These are phyloP conservation scores for Lavandula angustifolia DNA, from an alignment of 257 asterid species.

Conservation along the genomic window DNA sequence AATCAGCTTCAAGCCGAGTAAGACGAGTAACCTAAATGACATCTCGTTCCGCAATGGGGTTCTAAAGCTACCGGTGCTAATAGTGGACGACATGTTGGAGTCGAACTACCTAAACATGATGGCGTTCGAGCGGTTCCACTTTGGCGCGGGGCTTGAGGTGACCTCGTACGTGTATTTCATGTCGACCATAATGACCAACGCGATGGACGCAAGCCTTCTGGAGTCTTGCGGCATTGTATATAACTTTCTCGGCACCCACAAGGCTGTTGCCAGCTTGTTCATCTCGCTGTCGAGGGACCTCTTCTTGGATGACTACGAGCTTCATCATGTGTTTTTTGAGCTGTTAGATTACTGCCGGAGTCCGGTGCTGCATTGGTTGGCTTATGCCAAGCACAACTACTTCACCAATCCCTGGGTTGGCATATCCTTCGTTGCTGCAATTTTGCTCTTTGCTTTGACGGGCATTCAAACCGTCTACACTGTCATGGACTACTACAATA, in stretches of 20 bases:
- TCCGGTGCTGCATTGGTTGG: constrained; percentile 34
- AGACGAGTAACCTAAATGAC: constrained; percentile 32
- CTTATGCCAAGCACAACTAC: constrained; percentile 38
- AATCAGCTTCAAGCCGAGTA: constrained; percentile 30
- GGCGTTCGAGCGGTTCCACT: constrained; percentile 45
- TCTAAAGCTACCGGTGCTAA: constrained; percentile 33
- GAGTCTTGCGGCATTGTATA: constrained; percentile 34
- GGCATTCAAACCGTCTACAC: constrained; percentile 36
- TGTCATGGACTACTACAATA: background rate
- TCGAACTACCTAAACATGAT: constrained; percentile 35
- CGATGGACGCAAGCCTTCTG: constrained; percentile 43
- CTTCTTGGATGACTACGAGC: constrained; percentile 9
- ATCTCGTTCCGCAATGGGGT: constrained; percentile 31
- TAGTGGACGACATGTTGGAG: constrained; percentile 17
- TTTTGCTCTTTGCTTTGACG: constrained; percentile 48
- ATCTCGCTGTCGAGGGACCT: constrained; percentile 40
- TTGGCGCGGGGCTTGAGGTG: constrained; percentile 44
- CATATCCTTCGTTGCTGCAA: constrained; percentile 46
- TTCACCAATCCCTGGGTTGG: constrained; percentile 46
- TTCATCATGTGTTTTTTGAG: background rate
- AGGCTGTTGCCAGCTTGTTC: constrained; percentile 43
- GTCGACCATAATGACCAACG: constrained; percentile 38
- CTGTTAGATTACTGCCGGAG: constrained; percentile 36
- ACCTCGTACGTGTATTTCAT: constrained; percentile 44
- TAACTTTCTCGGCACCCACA: constrained; percentile 40